Evolutionary conservation across 345 rosid species (phyloP), one percentile per base, ranked within the genome.

Genomic region (Syzygium aqueum): DNA sequence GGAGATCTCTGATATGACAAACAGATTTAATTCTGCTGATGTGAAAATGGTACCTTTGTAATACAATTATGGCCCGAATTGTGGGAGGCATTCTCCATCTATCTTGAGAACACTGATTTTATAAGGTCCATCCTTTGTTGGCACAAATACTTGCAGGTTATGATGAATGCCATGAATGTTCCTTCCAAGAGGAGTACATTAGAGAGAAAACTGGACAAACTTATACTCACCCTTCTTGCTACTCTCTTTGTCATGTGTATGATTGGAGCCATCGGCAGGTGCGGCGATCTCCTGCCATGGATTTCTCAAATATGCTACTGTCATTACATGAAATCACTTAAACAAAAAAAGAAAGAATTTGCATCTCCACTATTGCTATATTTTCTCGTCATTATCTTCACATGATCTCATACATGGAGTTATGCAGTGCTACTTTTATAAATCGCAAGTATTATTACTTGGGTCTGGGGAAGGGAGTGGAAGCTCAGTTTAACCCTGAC

Each of bases 141-240:
- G 37, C 80, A 25, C 27, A 77, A 53, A 67, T 40, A 87, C 89
- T 67, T 90, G 87, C 93, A 96, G 99, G 99, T 98, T 88, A 98
- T 98, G 99, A 98, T 98, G 99, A 98, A 98, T 91, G 94, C 99
- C 61, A 96, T 96, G 99, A 98, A 98, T 87, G 96, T 97, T 90
- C 99, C 99, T 91, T 98, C 99, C 84, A 98, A 98, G 91, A 94
- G 99, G 91, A 98, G 99, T 92, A 98, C 99, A 52, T 89, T 98
- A 88, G 99, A 98, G 92, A 96, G 98, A 94, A 98, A 96, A 91
- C 99, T 98, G 87, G 99, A 98, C 94, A 96, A 95, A 94, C 99
- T 96, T 87, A 98, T 98, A 87, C 97, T 98, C 61, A 86, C 94
- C 51, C 97, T 98, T 56, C 96, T 98, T 88, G 94, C 94, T 87